phyloP scores from a whole-genome alignment of 208 protist species.

The Naegleria gruberi region DNA sequence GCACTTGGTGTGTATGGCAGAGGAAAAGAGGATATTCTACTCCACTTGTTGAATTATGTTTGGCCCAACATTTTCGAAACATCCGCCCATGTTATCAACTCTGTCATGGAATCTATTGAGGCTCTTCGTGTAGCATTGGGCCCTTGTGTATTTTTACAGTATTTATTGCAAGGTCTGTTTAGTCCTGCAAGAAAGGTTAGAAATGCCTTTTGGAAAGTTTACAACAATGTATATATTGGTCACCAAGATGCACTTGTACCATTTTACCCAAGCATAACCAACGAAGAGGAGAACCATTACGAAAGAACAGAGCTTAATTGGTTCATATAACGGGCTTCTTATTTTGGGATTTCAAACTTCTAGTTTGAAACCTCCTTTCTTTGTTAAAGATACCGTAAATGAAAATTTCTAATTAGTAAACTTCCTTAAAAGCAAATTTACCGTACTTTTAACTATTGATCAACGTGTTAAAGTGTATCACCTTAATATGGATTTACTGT shows the following conservation, averaged over 20 bases:
- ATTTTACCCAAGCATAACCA: conserved; percentile 76
- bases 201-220: conserved; percentile 98
- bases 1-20: conserved; percentile 63
- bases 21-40: conserved; percentile 83
- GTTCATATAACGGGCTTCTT: neutral
- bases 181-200: conserved; percentile 96
- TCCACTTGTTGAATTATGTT: conserved; percentile 97
- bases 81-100: conserved; percentile 90
- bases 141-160: conserved; percentile 80
- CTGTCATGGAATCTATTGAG: conserved; percentile 96
- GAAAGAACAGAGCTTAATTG: neutral
- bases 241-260: conserved; percentile 86
- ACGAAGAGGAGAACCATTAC: conserved; percentile 38
- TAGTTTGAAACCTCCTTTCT: no score
- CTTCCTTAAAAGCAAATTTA: no score
- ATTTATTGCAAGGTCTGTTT: conserved; percentile 93
- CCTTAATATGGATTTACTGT: no score
- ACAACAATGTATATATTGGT: conserved; percentile 96
- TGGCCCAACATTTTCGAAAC: conserved; percentile 99
- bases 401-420: no score
- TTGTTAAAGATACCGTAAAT: no score
- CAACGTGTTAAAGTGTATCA: no score
- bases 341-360: no score
- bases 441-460: no score
- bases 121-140: conserved; percentile 86